phyloP scores from a whole-genome alignment of 1,139 yeast genomes.

The Yamadazyma friedrichii region DNA sequence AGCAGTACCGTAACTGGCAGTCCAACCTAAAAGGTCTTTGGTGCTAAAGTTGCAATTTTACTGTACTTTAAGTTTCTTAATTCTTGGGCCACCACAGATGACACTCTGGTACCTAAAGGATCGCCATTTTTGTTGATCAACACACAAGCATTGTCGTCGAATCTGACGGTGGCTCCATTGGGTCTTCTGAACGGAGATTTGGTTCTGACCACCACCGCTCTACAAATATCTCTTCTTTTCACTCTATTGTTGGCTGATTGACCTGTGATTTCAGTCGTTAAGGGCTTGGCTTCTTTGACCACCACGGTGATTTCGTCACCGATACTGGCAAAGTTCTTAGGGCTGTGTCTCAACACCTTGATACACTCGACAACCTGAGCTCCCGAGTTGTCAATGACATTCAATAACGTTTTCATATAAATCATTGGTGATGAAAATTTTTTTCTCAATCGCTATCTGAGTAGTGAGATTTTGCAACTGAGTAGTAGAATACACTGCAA shows the following conservation, averaged over 20 bases:
- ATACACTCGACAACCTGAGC: conserved; percentile 95
- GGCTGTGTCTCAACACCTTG: conserved; percentile 88
- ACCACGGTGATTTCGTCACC: conserved; percentile 96
- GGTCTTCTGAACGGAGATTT: conserved; percentile 81
- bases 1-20: too few relatives aligned
- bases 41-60: conserved; percentile 89
- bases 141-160: conserved; percentile 97
- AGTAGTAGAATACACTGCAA: too few relatives aligned
- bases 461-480: not conserved
- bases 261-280: conserved; percentile 60
- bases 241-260: conserved; percentile 76
- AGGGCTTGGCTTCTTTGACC: conserved; percentile 85
- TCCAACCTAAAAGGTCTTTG: conserved; percentile 65
- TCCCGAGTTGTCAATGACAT: conserved; percentile 93
- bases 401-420: conserved; percentile 81
- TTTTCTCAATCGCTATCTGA: not conserved
- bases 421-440: conserved; percentile 45
- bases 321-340: conserved; percentile 75
- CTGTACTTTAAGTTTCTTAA: conserved; percentile 79
- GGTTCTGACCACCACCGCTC: conserved; percentile 93
- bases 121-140: conserved; percentile 88
- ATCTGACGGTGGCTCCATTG: conserved; percentile 84
- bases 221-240: conserved; percentile 92
- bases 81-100: conserved; percentile 91
- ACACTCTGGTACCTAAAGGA: conserved; percentile 92